phyloP scores from a whole-genome alignment of 495 filamentous ascomycete species.

The Aspergillus cristatus region DNA sequence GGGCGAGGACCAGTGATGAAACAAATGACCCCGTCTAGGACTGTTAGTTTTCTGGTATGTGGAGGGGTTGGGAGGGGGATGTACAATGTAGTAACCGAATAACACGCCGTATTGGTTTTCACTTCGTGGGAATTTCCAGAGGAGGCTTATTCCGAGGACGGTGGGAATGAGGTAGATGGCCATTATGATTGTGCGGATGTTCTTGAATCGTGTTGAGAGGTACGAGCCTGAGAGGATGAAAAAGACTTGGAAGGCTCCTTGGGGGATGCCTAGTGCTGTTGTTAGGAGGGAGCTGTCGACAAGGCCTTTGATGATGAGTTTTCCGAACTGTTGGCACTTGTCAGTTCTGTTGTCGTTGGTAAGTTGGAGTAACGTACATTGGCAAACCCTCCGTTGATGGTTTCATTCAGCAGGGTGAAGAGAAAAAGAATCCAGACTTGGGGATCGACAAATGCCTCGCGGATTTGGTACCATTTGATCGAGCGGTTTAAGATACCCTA shows the following conservation, averaged over 20 bases:
- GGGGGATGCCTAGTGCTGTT: constrained; percentile 27
- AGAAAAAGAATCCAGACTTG: constrained; percentile 30
- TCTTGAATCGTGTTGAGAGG: constrained; percentile 21
- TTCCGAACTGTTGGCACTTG: constrained; percentile 23
- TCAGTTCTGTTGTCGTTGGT: too few species aligned
- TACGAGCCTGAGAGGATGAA: constrained; percentile 26
- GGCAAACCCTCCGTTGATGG: constrained; percentile 28
- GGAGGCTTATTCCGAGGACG: constrained; percentile 20
- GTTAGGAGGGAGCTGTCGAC: constrained; percentile 19
- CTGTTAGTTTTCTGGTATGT: background rate
- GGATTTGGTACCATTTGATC: constrained; percentile 38
- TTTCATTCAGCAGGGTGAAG: constrained; percentile 28
- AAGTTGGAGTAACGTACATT: constrained; percentile 6
- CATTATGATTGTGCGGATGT: constrained; percentile 29
- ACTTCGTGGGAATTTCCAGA: constrained; percentile 27
- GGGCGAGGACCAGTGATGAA: constrained; percentile 27
- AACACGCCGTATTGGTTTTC: constrained; percentile 26
- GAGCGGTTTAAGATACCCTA: constrained; percentile 30
- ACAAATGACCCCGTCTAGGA: constrained; percentile 23
- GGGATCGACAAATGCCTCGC: constrained; percentile 33
- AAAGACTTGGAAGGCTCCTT: constrained; percentile 30
- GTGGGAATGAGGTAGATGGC: constrained; percentile 26
- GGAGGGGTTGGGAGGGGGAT: background rate
- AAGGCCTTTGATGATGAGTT: constrained; percentile 31
- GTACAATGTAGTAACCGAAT: constrained; percentile 30